These are phyloP conservation scores for Nothomitra cinnamomea DNA, from an alignment of 2,329 filamentous ascomycete species.

Conservation along the genomic window DNA sequence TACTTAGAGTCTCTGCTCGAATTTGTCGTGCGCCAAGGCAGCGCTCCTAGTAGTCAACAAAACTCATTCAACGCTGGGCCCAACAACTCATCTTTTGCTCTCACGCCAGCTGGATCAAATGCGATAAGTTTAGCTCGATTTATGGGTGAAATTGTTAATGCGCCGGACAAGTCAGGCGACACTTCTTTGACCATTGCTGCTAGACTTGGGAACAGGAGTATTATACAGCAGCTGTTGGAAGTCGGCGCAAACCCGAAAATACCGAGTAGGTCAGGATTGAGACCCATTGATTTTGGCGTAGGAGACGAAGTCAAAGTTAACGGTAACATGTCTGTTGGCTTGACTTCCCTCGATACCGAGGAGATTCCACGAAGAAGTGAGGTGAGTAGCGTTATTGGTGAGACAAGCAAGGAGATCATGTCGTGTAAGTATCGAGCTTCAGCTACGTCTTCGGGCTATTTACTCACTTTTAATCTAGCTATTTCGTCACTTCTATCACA, in stretches of 20 bases:
- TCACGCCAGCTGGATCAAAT: slow-evolving; percentile 25
- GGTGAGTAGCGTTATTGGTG: slow-evolving; percentile 39
- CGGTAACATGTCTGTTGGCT: slow-evolving; percentile 18
- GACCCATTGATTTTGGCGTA: slow-evolving; percentile 88
- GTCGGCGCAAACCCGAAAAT: slow-evolving; percentile 89
- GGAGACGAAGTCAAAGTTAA: slow-evolving; percentile 42
- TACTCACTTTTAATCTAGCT: slow-evolving; percentile 2
- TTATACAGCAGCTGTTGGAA: slow-evolving; percentile 91
- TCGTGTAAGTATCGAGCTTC: slow-evolving; percentile 40
- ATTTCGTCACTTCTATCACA: slow-evolving; percentile 37
- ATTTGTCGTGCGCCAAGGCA: slow-evolving; percentile 80
- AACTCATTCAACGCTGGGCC: slow-evolving; percentile 22
- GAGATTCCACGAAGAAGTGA: slow-evolving; percentile 22
- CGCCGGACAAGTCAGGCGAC: slow-evolving; percentile 83
- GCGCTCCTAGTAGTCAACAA: slow-evolving; percentile 38
- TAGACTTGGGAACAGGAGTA: slow-evolving; percentile 79
- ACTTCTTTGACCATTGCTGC: slow-evolving; percentile 90
- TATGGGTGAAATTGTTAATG: slow-evolving; percentile 93
- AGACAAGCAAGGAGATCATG: slow-evolving; percentile 66
- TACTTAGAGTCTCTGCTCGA: slow-evolving; percentile 90
- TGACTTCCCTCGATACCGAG: slow-evolving; percentile 9
- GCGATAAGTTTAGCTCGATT: slow-evolving; percentile 81
- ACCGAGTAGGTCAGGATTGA: slow-evolving; percentile 72
- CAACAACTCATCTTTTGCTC: slow-evolving; percentile 20
- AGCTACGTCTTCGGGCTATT: not conserved